These are phyloP conservation scores for Phytopythium helicoides DNA, from an alignment of 352 stramenopile genomes.

Conservation along the genomic window DNA sequence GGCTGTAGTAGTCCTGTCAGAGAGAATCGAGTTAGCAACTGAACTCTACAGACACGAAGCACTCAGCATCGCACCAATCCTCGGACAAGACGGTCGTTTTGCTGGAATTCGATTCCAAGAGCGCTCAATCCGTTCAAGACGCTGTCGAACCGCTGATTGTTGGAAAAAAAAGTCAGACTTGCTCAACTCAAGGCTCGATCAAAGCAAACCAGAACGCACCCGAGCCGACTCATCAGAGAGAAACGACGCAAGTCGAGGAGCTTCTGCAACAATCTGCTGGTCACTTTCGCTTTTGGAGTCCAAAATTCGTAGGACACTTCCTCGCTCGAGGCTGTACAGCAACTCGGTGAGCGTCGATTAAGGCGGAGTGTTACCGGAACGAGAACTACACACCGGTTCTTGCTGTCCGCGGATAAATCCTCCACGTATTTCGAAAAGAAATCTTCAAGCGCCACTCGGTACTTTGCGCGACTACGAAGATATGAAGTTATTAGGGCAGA, in stretches of 20 bases:
- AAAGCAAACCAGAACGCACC: slow-evolving; percentile 16
- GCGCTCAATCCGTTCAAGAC: slow-evolving; percentile 60
- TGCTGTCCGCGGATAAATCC: slow-evolving; percentile 72
- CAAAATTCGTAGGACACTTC: slow-evolving; percentile 83
- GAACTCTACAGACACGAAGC: not conserved
- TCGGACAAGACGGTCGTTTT: slow-evolving; percentile 75
- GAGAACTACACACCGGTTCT: slow-evolving; percentile 45
- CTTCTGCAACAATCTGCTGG: slow-evolving; percentile 62
- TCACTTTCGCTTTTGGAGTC: slow-evolving; percentile 82
- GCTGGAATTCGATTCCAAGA: slow-evolving; percentile 54
- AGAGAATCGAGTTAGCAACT: not conserved
- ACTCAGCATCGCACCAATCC: slow-evolving; percentile 50
- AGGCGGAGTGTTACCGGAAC: not conserved
- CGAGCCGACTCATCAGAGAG: slow-evolving; percentile 53
- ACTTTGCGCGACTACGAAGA: slow-evolving; percentile 50
- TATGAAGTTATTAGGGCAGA: not conserved
- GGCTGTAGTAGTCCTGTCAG: slow-evolving; percentile 85
- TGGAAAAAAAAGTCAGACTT: no score
- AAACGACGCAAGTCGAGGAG: slow-evolving; percentile 61
- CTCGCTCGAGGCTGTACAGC: slow-evolving; percentile 56
- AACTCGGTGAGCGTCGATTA: not conserved
- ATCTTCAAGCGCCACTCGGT: slow-evolving; percentile 57
- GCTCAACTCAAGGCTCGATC: no score
- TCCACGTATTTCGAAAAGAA: slow-evolving; percentile 66
- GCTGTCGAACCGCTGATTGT: slow-evolving; percentile 58